Percentiles rank a stretch among this genome's conserved stretches.
phyloP scores from a whole-genome alignment of 768 basidiomycete species.

The Boletellus emodensis region DNA sequence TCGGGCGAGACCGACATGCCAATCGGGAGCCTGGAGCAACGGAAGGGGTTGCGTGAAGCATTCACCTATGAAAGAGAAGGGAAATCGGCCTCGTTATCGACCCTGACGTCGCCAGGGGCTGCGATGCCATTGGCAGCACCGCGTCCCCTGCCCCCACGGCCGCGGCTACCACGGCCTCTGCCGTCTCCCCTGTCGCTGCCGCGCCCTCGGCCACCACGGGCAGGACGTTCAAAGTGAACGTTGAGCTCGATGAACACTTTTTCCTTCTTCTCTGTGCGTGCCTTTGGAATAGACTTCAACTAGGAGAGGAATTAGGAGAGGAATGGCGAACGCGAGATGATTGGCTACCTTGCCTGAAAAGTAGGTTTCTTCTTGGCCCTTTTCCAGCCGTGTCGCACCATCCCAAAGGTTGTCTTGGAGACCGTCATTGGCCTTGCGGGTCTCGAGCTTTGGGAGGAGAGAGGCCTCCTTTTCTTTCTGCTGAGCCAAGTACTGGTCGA shows the following conservation, averaged over 20 bases:
- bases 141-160: constrained; percentile 41
- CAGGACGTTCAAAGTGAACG: constrained; percentile 79
- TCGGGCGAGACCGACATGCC: constrained; percentile 7
- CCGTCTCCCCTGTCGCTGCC: constrained; percentile 47
- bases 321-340: not conserved
- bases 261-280: constrained; percentile 77
- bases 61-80: constrained; percentile 66
- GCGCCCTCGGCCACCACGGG: constrained; percentile 57
- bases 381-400: constrained; percentile 62
- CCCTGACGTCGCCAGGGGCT: constrained; percentile 62
- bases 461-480: constrained; percentile 57
- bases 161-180: constrained; percentile 43
- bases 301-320: constrained; percentile 28
- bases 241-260: constrained; percentile 93
- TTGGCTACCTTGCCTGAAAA: constrained; percentile 82
- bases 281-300: constrained; percentile 63
- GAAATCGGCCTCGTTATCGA: constrained; percentile 85
- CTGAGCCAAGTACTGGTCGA: constrained; percentile 90
- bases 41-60: constrained; percentile 4
- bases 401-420: constrained; percentile 66
- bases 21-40: constrained; percentile 7
- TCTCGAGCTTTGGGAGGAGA: constrained; percentile 74
- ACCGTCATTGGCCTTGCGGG: constrained; percentile 75
- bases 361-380: constrained; percentile 69
- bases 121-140: constrained; percentile 39